Conservation (phyloP, 495 filamentous ascomycete species). For the Penicillium waksmanii region DNA sequence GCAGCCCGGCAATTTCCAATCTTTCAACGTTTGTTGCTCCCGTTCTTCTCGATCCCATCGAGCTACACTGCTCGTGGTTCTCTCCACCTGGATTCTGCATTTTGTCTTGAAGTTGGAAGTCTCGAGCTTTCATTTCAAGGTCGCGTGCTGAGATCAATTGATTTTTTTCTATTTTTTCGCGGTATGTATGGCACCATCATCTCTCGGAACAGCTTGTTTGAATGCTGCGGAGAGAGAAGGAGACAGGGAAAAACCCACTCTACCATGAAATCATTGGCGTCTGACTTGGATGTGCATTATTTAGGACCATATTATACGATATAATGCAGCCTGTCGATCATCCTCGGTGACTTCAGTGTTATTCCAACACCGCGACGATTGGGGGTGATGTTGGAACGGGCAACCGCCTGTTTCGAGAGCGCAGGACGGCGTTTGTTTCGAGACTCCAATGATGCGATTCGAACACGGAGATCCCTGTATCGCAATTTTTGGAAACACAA, state of each 20-base stretch:
- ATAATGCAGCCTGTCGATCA: conserved; percentile 30
- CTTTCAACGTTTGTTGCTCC: conserved; percentile 5
- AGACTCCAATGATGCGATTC: conserved; percentile 54
- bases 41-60: not conserved
- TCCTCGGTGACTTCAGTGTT: conserved; percentile 35
- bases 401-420: conserved; percentile 74
- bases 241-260: not conserved
- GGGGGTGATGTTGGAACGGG: conserved; percentile 82
- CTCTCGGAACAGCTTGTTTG: conserved; percentile 21
- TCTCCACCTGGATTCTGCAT: not conserved
- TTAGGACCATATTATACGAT: conserved; percentile 22
- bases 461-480: conserved; percentile 62
- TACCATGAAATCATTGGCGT: not conserved
- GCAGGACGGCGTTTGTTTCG: conserved; percentile 71
- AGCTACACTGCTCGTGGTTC: not conserved
- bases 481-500: conserved; percentile 70
- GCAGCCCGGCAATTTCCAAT: conserved; percentile 33
- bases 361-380: conserved; percentile 49
- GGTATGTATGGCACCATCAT: conserved; percentile 28
- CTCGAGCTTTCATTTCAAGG: conserved; percentile 9
- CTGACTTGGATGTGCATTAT: conserved; percentile 12
- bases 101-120: not conserved
- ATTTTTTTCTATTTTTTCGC: conserved; percentile 15
- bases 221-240: conserved; percentile 3
- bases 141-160: conserved; percentile 6